Conservation (phyloP, 2,329 filamentous ascomycete species). For the Colletotrichum tropicicola region DNA sequence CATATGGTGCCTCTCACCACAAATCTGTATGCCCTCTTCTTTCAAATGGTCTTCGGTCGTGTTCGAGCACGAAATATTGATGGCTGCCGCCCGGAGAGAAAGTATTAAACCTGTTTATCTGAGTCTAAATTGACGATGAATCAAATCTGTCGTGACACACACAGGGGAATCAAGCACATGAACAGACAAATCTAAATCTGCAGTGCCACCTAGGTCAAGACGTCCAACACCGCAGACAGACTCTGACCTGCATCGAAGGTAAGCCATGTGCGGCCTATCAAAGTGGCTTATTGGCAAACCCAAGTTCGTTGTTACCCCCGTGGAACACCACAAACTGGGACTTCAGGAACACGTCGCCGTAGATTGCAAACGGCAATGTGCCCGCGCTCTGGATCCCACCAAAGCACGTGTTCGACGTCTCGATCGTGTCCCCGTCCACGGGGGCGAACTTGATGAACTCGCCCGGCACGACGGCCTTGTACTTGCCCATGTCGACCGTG, state of each 20-base stretch:
- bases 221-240: too few species aligned
- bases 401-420: slow-evolving; percentile 40
- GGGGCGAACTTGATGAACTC: slow-evolving; percentile 48
- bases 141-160: too few species aligned
- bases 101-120: too few species aligned
- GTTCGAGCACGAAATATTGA: too few species aligned
- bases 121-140: too few species aligned
- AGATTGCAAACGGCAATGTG: slow-evolving; percentile 46
- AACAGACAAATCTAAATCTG: too few species aligned
- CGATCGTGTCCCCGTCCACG: slow-evolving; percentile 30
- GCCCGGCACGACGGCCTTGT: slow-evolving; percentile 45
- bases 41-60: too few species aligned
- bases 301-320: slow-evolving; percentile 40
- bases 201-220: too few species aligned
- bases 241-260: neutral
- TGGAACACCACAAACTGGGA: slow-evolving; percentile 55
- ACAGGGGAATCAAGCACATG: too few species aligned
- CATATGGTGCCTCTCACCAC: too few species aligned
- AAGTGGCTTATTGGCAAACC: slow-evolving; percentile 49
- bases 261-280: neutral
- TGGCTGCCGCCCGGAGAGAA: too few species aligned
- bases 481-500: slow-evolving; percentile 43
- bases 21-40: too few species aligned
- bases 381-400: slow-evolving; percentile 48
- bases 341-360: slow-evolving; percentile 53